Evolutionary conservation across 495 filamentous ascomycete genomes (phyloP).

Genomic region (Amphirosellinia nigrospora): DNA sequence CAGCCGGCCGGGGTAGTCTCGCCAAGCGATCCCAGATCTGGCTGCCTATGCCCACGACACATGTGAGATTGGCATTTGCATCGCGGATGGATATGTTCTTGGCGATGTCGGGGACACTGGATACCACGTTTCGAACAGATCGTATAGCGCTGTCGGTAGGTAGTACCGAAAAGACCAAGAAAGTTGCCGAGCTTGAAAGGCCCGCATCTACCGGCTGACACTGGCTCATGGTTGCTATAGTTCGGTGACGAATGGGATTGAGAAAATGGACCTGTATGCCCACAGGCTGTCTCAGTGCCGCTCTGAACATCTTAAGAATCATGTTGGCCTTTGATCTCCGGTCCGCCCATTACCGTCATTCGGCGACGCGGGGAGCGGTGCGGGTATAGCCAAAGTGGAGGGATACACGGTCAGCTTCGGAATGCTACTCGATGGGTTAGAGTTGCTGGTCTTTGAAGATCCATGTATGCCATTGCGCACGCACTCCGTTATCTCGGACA

Average conservation of each 20-base stretch:
- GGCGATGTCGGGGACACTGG: constrained; percentile 50
- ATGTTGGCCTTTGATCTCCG: not conserved
- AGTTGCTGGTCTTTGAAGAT: not conserved
- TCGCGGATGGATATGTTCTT: constrained; percentile 64
- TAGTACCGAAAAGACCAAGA: constrained; percentile 53
- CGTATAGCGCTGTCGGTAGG: constrained; percentile 35
- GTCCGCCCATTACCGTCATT: not conserved
- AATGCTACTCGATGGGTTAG: constrained; percentile 7
- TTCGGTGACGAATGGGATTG: constrained; percentile 1
- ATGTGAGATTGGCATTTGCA: constrained; percentile 54
- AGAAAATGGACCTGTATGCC: not conserved
- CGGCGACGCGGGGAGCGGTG: not conserved
- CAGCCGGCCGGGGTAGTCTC: constrained; percentile 50
- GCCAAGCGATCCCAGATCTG: constrained; percentile 56
- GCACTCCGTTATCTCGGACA: not conserved
- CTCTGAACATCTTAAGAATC: constrained; percentile 7
- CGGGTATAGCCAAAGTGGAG: not conserved
- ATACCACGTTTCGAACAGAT: constrained; percentile 53
- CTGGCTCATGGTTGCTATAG: constrained; percentile 28
- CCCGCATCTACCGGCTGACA: constrained; percentile 55
- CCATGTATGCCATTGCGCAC: not conserved
- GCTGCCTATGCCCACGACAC: constrained; percentile 62
- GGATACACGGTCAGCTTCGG: constrained; percentile 15
- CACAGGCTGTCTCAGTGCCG: constrained; percentile 1
- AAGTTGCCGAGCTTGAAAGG: constrained; percentile 56